phyloP scores from a whole-genome alignment of 73 alveolate genomes.

The Symbiodinium natans region DNA sequence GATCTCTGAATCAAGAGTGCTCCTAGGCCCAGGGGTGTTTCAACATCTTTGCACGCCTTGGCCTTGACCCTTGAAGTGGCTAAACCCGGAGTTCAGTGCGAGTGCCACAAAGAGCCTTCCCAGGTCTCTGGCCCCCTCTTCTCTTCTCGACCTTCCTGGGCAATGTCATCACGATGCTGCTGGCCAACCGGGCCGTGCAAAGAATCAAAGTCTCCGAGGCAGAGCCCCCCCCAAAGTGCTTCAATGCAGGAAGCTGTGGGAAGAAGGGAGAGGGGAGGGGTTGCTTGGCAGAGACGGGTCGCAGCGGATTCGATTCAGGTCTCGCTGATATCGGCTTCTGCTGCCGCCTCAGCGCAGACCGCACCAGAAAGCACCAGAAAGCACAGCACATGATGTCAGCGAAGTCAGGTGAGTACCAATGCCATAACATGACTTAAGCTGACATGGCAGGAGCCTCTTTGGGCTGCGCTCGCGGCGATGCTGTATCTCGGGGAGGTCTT shows the following conservation, averaged over 20 bases:
- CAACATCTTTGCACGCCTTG: neutral
- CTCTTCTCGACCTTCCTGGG: conserved; percentile 29
- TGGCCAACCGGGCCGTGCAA: conserved; percentile 39
- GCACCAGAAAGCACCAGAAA: neutral
- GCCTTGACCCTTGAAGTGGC: neutral
- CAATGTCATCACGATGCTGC: neutral
- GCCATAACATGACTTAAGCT: neutral
- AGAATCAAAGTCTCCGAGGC: neutral
- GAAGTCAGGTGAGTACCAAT: neutral
- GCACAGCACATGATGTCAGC: neutral
- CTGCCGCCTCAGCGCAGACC: neutral
- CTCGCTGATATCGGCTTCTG: neutral
- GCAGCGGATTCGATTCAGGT: too few relatives aligned
- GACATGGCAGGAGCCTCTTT: neutral
- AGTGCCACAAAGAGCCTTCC: neutral
- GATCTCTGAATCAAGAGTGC: neutral
- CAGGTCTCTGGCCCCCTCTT: conserved; percentile 6
- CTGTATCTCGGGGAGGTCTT: neutral
- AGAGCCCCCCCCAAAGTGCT: too few relatives aligned
- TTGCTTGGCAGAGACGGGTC: too few relatives aligned
- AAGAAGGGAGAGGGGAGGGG: too few relatives aligned
- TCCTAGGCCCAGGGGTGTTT: neutral
- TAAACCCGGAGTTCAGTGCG: too few relatives aligned
- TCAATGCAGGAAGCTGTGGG: too few relatives aligned
- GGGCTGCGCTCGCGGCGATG: neutral